Evolutionary conservation across 805 yeast genomes (phyloP).

Genomic region (Sugiyamaella valdiviana): DNA sequence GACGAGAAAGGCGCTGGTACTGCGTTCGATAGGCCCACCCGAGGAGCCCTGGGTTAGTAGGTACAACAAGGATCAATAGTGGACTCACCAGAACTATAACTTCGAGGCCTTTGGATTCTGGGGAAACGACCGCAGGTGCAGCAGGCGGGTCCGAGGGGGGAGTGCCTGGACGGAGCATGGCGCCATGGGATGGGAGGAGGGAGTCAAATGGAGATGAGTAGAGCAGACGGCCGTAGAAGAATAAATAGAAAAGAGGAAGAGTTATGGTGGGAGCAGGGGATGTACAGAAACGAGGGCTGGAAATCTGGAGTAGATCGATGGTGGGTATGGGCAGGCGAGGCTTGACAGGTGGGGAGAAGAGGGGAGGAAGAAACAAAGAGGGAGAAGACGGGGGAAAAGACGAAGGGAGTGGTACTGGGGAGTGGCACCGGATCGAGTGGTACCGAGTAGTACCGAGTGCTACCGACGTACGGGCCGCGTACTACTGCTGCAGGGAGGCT

Average conservation of each 20-base stretch:
- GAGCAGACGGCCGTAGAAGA: neutral
- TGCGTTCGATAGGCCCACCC: conserved; percentile 78
- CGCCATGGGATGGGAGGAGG: too few relatives aligned
- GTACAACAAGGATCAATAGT: neutral
- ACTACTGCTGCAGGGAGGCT: too few relatives aligned
- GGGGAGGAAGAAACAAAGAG: neutral
- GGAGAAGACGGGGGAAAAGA: neutral
- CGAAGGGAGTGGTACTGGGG: neutral
- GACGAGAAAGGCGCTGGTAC: conserved; percentile 61
- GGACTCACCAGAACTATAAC: conserved; percentile 24
- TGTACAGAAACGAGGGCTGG: too few relatives aligned
- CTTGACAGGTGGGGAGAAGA: neutral
- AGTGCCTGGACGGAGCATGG: too few relatives aligned
- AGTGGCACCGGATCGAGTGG: too few relatives aligned
- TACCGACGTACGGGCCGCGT: too few relatives aligned
- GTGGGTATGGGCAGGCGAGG: neutral
- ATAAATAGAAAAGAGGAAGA: too few relatives aligned
- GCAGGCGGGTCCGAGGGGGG: neutral
- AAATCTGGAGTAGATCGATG: neutral
- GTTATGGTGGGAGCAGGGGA: too few relatives aligned
- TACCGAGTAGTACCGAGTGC: too few relatives aligned
- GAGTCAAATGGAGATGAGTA: too few relatives aligned
- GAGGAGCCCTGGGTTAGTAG: conserved; percentile 47
- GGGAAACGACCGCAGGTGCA: too few relatives aligned
- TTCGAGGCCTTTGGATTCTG: conserved; percentile 19